Conservation (phyloP, 192 early-diverging fungal genomes). For the Glomus cerebriforme region DNA sequence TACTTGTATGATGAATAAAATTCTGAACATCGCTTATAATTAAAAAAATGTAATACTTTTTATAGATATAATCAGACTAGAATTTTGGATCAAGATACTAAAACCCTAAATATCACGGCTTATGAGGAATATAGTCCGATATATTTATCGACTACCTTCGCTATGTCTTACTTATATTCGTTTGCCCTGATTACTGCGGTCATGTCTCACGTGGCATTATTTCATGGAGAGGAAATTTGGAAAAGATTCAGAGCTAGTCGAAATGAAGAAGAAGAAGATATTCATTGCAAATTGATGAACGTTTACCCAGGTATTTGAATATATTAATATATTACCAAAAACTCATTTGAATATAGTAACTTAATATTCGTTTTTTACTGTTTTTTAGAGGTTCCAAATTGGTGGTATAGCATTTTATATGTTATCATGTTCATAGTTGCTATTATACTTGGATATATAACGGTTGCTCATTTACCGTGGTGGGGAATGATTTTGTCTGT, state of each 20-base stretch:
- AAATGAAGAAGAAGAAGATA: slow-evolving; percentile 13
- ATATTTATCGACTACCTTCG: slow-evolving; percentile 61
- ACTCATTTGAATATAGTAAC: too few relatives aligned
- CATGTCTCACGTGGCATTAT: slow-evolving; percentile 55
- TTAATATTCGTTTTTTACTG: too few relatives aligned
- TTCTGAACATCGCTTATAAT: background rate
- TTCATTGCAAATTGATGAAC: slow-evolving; percentile 30
- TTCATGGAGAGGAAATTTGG: slow-evolving; percentile 63
- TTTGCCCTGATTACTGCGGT: slow-evolving; percentile 62
- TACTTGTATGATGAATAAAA: too few relatives aligned
- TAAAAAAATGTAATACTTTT: background rate
- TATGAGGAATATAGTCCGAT: slow-evolving; percentile 60
- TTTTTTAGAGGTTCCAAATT: slow-evolving; percentile 48
- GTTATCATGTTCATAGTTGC: slow-evolving; percentile 37
- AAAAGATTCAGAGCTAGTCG: slow-evolving; percentile 34
- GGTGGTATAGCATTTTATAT: slow-evolving; percentile 57
- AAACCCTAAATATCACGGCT: slow-evolving; percentile 49
- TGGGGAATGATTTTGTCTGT: slow-evolving; percentile 50
- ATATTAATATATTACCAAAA: too few relatives aligned
- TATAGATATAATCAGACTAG: slow-evolving; percentile 50
- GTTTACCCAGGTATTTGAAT: slow-evolving; percentile 22
- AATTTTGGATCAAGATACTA: slow-evolving; percentile 44
- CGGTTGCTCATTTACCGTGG: slow-evolving; percentile 48
- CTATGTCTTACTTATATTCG: slow-evolving; percentile 55
- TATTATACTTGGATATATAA: slow-evolving; percentile 41